These are phyloP conservation scores for Obba rivulosa DNA, from an alignment of 768 basidiomycete genomes.

Conservation along the genomic window DNA sequence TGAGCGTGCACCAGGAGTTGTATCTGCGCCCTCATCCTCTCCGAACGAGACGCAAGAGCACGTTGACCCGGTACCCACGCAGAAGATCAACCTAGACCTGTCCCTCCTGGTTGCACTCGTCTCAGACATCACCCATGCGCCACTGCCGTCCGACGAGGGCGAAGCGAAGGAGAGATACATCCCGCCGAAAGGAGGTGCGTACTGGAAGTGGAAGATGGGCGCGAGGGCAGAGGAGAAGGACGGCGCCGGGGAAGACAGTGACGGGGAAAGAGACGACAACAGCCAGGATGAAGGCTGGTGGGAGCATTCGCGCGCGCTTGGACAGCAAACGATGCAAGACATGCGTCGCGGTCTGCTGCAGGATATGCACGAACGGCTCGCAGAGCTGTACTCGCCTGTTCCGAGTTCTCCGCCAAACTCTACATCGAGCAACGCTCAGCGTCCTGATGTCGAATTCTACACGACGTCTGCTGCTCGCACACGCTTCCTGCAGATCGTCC, in stretches of 20 bases:
- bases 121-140: conserved; percentile 17
- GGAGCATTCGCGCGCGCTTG: conserved; percentile 66
- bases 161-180: conserved; percentile 64
- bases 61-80: conserved; percentile 36
- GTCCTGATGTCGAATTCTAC: conserved; percentile 58
- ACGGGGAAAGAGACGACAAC: not conserved
- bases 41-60: not conserved
- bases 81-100: conserved; percentile 72
- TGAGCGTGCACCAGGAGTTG: conserved; percentile 34
- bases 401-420: not conserved
- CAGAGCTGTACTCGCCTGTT: conserved; percentile 1
- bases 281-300: conserved; percentile 16
- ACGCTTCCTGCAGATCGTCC: conserved; percentile 68
- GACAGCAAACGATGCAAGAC: conserved; percentile 70
- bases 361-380: conserved; percentile 51
- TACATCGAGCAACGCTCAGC: not conserved
- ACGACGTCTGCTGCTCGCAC: conserved; percentile 72
- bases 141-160: conserved; percentile 45
- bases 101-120: conserved; percentile 70
- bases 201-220: conserved; percentile 53
- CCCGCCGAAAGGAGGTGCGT: conserved; percentile 39
- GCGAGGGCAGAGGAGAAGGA: conserved; percentile 5
- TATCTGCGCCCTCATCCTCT: conserved; percentile 3
- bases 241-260: not conserved
- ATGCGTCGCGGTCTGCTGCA: conserved; percentile 58